phyloP scores from a whole-genome alignment of 2,329 filamentous ascomycete genomes.

The Capronia americana region DNA sequence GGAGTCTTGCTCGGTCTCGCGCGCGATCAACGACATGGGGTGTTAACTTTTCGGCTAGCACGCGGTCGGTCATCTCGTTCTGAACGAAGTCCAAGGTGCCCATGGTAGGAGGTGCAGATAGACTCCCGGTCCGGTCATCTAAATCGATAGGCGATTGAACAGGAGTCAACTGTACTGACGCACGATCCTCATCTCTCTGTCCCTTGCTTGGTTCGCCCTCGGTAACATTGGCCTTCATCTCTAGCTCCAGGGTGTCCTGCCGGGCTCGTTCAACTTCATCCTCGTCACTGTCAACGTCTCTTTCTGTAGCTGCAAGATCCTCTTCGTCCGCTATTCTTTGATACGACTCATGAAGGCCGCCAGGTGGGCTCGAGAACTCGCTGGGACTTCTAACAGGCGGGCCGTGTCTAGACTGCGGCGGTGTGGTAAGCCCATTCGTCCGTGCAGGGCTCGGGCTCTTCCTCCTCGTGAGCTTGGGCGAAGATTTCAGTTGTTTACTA shows the following conservation, averaged over 20 bases:
- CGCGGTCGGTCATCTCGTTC: constrained; percentile 44
- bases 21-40: constrained; percentile 47
- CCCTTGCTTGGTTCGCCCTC: constrained; percentile 2
- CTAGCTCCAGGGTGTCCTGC: constrained; percentile 21
- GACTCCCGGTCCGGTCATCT: constrained; percentile 32
- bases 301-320: constrained; percentile 45
- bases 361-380: constrained; percentile 45
- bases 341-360: constrained; percentile 49
- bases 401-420: constrained; percentile 35
- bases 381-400: constrained; percentile 43
- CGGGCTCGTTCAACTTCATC: constrained; percentile 39
- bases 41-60: constrained; percentile 45
- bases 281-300: constrained; percentile 41
- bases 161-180: constrained; percentile 28
- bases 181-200: background rate
- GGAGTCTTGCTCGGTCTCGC: constrained; percentile 46
- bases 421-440: constrained; percentile 34
- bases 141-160: constrained; percentile 23
- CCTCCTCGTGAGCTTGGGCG: constrained; percentile 35
- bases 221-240: constrained; percentile 4
- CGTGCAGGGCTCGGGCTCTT: constrained; percentile 43
- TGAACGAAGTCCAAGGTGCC: constrained; percentile 45
- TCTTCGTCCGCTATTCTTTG: constrained; percentile 49
- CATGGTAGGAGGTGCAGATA: constrained; percentile 39
- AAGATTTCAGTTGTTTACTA: constrained; percentile 30